Conservation (phyloP, 2,329 filamentous ascomycete genomes). For the Pseudogymnoascus sp. region DNA sequence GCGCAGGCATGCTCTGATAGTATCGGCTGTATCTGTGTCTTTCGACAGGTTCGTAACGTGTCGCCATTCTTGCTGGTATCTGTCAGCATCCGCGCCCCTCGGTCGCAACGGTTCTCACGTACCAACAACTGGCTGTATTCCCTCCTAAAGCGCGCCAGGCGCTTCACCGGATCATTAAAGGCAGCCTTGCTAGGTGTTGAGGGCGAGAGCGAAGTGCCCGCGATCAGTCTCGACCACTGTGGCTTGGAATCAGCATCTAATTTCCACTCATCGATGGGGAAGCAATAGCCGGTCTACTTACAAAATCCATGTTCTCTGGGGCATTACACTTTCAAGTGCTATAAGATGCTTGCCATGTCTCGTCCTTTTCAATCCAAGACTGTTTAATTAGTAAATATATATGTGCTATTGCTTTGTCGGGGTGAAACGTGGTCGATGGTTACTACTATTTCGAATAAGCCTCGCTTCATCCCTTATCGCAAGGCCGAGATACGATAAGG, state of each 20-base stretch:
- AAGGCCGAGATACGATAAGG: not conserved
- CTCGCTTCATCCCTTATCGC: constrained; percentile 5
- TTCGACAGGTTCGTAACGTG: constrained; percentile 52
- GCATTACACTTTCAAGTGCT: not conserved
- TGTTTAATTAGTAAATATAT: not conserved
- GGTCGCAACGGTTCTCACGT: constrained; percentile 21
- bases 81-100: constrained; percentile 10
- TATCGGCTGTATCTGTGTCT: constrained; percentile 56
- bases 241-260: constrained; percentile 9
- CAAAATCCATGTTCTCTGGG: not conserved
- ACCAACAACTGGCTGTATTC: constrained; percentile 58
- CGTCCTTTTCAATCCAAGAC: not conserved
- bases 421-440: not conserved
- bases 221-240: constrained; percentile 62
- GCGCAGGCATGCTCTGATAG: constrained; percentile 54
- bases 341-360: not conserved
- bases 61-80: constrained; percentile 50
- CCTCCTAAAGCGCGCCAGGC: constrained; percentile 59
- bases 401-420: not conserved
- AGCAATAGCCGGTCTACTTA: not conserved
- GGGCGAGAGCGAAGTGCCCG: constrained; percentile 49
- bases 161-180: constrained; percentile 55
- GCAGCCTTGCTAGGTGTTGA: constrained; percentile 51
- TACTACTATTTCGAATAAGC: constrained; percentile 1
- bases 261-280: not conserved